A percentile compares a stretch with the other conserved stretches of the same genome.
phyloP scores from a whole-genome alignment of 148 eudicot genomes.

The Rhododendron henanense region DNA sequence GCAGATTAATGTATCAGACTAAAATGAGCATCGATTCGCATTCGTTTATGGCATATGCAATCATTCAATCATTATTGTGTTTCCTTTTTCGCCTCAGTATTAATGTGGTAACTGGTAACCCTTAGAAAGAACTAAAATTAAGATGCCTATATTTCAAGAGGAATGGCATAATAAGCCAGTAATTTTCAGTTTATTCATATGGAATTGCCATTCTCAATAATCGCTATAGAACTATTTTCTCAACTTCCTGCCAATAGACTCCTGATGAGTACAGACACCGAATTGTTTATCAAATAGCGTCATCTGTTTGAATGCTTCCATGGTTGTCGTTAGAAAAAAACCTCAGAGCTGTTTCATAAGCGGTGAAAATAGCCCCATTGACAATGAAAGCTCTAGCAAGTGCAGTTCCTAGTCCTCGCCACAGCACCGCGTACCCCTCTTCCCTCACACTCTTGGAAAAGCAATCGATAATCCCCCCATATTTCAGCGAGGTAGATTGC shows the following conservation, averaged over 20 bases:
- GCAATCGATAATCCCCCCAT: constrained; percentile 68
- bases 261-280: not conserved
- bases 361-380: constrained; percentile 79
- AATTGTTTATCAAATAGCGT: constrained; percentile 2
- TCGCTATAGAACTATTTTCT: not conserved
- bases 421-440: constrained; percentile 66
- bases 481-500: constrained; percentile 24
- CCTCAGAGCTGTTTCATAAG: constrained; percentile 82
- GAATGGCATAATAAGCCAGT: not conserved
- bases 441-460: constrained; percentile 51
- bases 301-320: constrained; percentile 40
- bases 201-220: not conserved
- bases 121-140: not conserved
- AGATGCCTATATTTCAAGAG: not conserved
- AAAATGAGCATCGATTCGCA: not conserved
- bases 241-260: not conserved
- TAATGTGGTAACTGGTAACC: too few relatives aligned
- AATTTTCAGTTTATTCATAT: not conserved
- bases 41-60: not conserved
- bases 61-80: not conserved
- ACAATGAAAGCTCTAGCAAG: constrained; percentile 81
- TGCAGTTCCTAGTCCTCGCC: constrained; percentile 80
- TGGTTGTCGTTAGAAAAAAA: constrained; percentile 27
- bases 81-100: not conserved
- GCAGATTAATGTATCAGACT: not conserved